Percentiles rank a stretch among this genome's conserved stretches.
phyloP scores from a whole-genome alignment of 306 rosid genomes.

The Fagus crenata region DNA sequence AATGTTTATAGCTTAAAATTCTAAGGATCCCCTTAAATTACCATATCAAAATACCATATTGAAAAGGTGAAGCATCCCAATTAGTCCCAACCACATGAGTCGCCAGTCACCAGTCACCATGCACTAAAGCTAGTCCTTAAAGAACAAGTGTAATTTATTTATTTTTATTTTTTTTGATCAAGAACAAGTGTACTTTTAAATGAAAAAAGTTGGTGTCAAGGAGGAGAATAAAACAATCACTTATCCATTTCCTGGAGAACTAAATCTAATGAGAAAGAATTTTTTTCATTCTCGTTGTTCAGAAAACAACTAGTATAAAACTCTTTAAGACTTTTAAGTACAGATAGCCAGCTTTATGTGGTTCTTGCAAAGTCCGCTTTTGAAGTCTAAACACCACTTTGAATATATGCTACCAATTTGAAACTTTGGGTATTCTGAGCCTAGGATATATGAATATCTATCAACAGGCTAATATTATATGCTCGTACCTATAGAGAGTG shows the following conservation, averaged over 20 bases:
- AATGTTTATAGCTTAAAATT: no score
- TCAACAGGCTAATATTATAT: no score
- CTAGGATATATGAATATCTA: no score
- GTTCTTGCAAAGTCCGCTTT: not conserved
- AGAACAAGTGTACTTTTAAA: not conserved
- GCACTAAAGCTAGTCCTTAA: not conserved
- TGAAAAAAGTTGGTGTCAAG: not conserved
- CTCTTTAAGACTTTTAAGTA: no score
- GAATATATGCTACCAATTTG: conserved; percentile 17
- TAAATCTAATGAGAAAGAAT: not conserved
- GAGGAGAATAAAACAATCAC: not conserved
- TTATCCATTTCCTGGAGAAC: not conserved
- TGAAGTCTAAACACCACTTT: not conserved
- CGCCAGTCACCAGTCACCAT: no score
- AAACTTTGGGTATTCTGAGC: not conserved
- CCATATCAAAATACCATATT: not conserved
- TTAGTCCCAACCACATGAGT: no score
- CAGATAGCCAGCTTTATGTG: not conserved
- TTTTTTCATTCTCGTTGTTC: no score
- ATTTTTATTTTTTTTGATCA: not conserved
- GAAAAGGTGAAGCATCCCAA: not conserved
- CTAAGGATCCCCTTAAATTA: not conserved
- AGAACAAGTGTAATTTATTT: no score
- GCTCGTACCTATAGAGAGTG: no score
- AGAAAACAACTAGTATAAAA: no score